Evolutionary conservation across 495 filamentous ascomycete genomes (phyloP).

Genomic region (Halenospora varia): DNA sequence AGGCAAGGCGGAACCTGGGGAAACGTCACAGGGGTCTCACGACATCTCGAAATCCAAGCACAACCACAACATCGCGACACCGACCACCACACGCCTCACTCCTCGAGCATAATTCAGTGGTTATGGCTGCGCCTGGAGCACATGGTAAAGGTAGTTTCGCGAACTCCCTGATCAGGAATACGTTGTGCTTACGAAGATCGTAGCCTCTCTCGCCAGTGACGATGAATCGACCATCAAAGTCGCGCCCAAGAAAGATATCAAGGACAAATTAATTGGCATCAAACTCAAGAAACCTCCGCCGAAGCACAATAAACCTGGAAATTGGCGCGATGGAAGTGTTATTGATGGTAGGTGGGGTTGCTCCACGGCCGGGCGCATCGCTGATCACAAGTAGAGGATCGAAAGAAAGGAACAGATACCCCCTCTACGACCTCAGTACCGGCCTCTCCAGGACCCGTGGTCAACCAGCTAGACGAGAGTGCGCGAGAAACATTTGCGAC

Average conservation of each 20-base stretch:
- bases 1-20: neutral
- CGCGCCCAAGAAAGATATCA: constrained; percentile 57
- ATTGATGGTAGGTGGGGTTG: constrained; percentile 47
- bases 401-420: constrained; percentile 36
- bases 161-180: neutral
- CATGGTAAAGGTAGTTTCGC: neutral
- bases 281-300: constrained; percentile 63
- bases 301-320: constrained; percentile 53
- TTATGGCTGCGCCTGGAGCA: neutral
- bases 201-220: constrained; percentile 25
- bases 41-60: neutral
- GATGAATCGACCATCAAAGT: constrained; percentile 55
- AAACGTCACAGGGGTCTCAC: neutral
- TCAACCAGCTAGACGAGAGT: constrained; percentile 70
- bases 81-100: neutral
- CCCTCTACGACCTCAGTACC: constrained; percentile 30
- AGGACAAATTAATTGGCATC: constrained; percentile 43
- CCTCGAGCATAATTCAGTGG: neutral
- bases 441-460: constrained; percentile 46
- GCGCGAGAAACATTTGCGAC: constrained; percentile 68
- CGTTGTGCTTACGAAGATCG: neutral
- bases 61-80: neutral
- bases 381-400: constrained; percentile 33
- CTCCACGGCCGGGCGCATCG: neutral
- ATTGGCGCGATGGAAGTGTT: constrained; percentile 48